Evolutionary conservation across 148 eudicot genomes (phyloP), one percentile per base, ranked within the genome.

Genomic region (Simmondsia chinensis): DNA sequence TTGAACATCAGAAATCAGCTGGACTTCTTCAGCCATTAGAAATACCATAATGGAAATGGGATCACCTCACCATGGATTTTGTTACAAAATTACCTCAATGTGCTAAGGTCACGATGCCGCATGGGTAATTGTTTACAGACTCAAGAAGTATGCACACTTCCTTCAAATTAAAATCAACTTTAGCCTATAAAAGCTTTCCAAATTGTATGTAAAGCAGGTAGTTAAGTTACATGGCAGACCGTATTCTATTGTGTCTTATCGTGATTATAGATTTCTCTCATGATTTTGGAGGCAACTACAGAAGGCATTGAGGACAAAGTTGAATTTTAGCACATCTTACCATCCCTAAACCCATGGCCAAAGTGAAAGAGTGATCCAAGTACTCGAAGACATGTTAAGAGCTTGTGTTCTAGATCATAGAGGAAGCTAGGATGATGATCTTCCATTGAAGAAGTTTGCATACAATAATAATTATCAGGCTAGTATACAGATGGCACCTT

Each of bases 401-500:
- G n/a, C n/a, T n/a, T n/a, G n/a, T 14, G 27, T 17, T 8, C 4
- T 49, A n/a, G 19, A 49, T 13, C 22, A 13, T 5, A 10, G 14
- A 10, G 10, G 13, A 1, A 10, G 4, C 3, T 33, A 15, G 51
- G 34, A 26, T 23, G 9, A 52, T 20, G 5, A 28, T 6, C 15
- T 52, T 15, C 9, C 46, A 0, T 7, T 52, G 3, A 29, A 38
- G 0, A 16, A 52, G n/a, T 38, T 52, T n/a, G 16, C 46, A 0
- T 52, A 52, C 7, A 52, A 52, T 9, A 52, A 39, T 20, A 39
- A 13, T 6, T 47, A 27, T 10, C 51, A 47, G 2, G 10, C 35
- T 3, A 5, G 21, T 5, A 47, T 29, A 12, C 4, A 27, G 22
- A 39, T 38, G 34, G 15, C 35, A 0, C 35, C 57, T 6, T 52